These are phyloP conservation scores for Haplosporangium gracile DNA, from an alignment of 192 early-diverging fungal species.

Conservation along the genomic window DNA sequence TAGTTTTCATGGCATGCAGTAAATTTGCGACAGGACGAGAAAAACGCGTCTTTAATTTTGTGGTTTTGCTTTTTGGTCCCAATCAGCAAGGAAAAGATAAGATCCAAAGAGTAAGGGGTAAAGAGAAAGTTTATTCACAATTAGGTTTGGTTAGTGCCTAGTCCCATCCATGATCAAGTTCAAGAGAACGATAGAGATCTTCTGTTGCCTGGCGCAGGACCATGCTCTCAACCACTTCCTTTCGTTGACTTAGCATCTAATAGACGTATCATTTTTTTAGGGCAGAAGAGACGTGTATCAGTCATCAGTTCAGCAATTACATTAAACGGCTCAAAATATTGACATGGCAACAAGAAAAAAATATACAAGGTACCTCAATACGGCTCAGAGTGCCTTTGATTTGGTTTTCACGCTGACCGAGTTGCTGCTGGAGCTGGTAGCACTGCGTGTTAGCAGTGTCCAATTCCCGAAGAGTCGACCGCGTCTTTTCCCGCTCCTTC, in stretches of 20 bases:
- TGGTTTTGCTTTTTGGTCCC: too few species aligned
- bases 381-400: constrained; percentile 28
- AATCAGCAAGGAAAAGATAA: too few species aligned
- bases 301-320: neutral
- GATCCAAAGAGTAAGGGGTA: too few species aligned
- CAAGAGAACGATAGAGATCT: constrained; percentile 24
- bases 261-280: neutral
- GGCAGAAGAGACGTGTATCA: neutral
- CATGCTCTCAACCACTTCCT: constrained; percentile 27
- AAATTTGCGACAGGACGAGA: too few species aligned
- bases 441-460: constrained; percentile 30
- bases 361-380: constrained; percentile 17
- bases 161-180: constrained; percentile 28
- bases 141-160: neutral
- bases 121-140: neutral
- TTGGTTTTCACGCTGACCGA: constrained; percentile 23
- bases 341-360: neutral
- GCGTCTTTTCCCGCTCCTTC: constrained; percentile 49
- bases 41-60: too few species aligned
- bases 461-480: constrained; percentile 16
- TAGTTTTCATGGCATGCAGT: too few species aligned
- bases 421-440: constrained; percentile 39
- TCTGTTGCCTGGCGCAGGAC: constrained; percentile 36
- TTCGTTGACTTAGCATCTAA: constrained; percentile 34
- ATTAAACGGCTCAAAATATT: neutral